These are phyloP conservation scores for Verbascum thapsus DNA, from an alignment of 257 asterid species.

Conservation along the genomic window DNA sequence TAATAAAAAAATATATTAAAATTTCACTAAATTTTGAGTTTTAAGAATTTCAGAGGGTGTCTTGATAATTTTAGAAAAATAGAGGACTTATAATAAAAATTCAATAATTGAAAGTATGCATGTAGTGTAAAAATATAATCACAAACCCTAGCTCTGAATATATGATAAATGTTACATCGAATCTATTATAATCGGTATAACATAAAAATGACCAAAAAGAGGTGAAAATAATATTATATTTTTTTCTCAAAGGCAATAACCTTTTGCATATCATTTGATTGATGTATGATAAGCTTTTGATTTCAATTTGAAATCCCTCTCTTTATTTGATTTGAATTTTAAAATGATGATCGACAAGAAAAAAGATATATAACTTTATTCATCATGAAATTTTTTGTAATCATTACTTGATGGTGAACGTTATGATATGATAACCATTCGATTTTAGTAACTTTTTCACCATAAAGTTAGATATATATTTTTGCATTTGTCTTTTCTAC, in stretches of 20 bases:
- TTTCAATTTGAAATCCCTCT: slow-evolving; percentile 23
- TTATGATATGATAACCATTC: not conserved
- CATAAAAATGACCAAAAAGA: not conserved
- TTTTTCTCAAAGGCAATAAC: slow-evolving; percentile 41
- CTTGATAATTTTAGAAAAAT: no score
- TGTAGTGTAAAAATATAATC: no score
- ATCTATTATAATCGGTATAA: no score
- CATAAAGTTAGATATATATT: not conserved
- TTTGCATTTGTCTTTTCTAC: not conserved
- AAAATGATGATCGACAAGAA: slow-evolving; percentile 36
- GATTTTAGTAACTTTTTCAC: slow-evolving; percentile 7
- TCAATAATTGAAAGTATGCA: no score
- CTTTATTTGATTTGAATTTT: slow-evolving; percentile 40
- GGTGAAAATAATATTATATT: slow-evolving; percentile 7
- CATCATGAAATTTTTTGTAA: slow-evolving; percentile 10
- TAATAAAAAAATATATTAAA: no score
- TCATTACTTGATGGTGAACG: no score
- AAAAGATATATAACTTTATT: slow-evolving; percentile 15
- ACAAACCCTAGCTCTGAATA: no score
- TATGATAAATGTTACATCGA: no score
- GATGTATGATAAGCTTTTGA: slow-evolving; percentile 28
- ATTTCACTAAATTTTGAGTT: no score
- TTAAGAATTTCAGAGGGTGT: no score
- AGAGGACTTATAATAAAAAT: no score
- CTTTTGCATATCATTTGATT: slow-evolving; percentile 48